These are phyloP conservation scores for Thielaviopsis euricoi DNA, from an alignment of 2,329 filamentous ascomycete species.

Conservation along the genomic window DNA sequence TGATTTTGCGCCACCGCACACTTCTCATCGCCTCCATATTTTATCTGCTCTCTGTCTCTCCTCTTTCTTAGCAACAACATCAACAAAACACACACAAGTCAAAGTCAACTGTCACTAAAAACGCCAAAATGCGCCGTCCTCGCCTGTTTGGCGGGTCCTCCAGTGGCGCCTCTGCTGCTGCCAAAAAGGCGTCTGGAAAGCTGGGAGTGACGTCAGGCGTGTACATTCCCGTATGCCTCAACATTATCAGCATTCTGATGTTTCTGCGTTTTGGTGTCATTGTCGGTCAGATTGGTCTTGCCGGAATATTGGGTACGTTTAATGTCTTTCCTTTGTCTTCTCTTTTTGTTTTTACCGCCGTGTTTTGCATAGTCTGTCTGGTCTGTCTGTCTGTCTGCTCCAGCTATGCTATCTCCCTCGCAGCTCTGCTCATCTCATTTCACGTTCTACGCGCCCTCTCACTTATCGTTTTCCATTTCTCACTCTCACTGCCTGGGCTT, in stretches of 20 bases:
- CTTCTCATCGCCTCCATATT: too few species aligned
- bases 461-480: neutral
- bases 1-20: too few species aligned
- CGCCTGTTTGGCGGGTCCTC: conserved; percentile 1
- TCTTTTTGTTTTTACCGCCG: neutral
- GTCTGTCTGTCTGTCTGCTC: neutral
- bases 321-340: neutral
- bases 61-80: too few species aligned
- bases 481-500: neutral
- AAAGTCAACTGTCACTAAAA: neutral
- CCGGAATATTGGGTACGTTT: conserved; percentile 61
- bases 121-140: conserved; percentile 1
- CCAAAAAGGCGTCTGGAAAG: conserved; percentile 30
- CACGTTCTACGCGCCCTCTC: neutral
- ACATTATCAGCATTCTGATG: conserved; percentile 83
- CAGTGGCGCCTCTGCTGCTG: neutral
- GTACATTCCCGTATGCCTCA: conserved; percentile 77
- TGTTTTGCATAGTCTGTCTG: neutral
- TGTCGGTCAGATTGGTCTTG: conserved; percentile 59
- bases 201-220: conserved; percentile 64
- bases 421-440: neutral
- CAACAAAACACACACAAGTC: neutral
- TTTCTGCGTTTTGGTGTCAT: conserved; percentile 80
- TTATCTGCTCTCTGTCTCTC: neutral
- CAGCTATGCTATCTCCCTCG: neutral